phyloP scores from a whole-genome alignment of 2,329 filamentous ascomycete genomes.

The Colletotrichum sansevieriae region DNA sequence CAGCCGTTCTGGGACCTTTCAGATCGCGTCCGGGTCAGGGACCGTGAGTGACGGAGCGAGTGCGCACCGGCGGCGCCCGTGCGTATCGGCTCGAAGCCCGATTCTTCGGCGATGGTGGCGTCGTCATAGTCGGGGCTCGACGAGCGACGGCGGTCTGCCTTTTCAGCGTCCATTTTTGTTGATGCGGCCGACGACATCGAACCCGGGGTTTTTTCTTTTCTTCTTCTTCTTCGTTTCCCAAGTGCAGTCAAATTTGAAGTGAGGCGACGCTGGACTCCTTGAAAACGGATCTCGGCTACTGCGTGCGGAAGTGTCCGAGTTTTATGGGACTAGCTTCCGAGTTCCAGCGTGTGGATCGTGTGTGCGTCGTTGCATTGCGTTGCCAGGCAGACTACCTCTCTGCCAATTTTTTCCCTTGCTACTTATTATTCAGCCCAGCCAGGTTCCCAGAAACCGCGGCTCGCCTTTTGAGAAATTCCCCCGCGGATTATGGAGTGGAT shows the following conservation, averaged over 20 bases:
- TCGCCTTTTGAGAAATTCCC: conserved; percentile 13
- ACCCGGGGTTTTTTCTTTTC: no score
- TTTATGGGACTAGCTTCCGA: conserved; percentile 35
- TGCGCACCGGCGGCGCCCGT: conserved; percentile 33
- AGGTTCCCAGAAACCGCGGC: conserved; percentile 3
- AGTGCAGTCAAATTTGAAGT: no score
- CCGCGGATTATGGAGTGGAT: conserved; percentile 24
- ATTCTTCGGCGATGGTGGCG: conserved; percentile 25
- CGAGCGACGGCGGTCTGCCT: conserved; percentile 33
- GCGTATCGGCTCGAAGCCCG: conserved; percentile 47
- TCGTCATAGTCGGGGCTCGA: conserved; percentile 27
- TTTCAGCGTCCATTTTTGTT: conserved; percentile 36
- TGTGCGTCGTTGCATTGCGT: conserved; percentile 17
- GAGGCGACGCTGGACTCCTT: no score
- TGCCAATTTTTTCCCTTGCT: conserved; percentile 1
- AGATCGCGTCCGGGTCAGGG: conserved; percentile 45
- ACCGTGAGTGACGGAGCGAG: conserved; percentile 38
- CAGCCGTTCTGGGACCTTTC: conserved; percentile 60
- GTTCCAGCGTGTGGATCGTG: conserved; percentile 36
- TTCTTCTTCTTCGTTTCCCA: no score
- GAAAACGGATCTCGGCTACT: conserved; percentile 31
- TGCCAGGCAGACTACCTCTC: conserved; percentile 8
- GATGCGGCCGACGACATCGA: background rate
- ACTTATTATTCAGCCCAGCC: conserved; percentile 36
- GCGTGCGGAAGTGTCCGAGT: conserved; percentile 8